These are phyloP conservation scores for Phialophora chinensis DNA, from an alignment of 2,329 filamentous ascomycete genomes.

Conservation along the genomic window DNA sequence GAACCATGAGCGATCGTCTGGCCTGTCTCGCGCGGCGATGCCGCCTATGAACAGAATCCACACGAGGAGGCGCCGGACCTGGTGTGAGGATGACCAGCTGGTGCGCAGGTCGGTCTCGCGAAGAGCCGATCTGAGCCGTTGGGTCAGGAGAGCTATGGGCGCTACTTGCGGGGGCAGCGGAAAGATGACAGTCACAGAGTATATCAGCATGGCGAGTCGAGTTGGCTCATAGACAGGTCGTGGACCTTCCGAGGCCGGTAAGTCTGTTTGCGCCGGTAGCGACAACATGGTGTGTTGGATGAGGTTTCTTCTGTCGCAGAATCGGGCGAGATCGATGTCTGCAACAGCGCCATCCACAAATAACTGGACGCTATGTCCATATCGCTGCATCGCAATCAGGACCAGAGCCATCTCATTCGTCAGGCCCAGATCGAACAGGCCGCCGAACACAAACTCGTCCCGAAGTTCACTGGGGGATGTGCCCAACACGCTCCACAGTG, in stretches of 20 bases:
- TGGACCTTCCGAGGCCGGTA: not conserved
- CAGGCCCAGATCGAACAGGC: slow-evolving; percentile 16
- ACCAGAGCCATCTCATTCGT: slow-evolving; percentile 12
- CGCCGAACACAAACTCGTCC: slow-evolving; percentile 15
- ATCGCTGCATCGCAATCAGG: slow-evolving; percentile 18
- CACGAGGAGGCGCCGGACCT: slow-evolving; percentile 13
- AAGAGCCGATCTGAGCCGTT: slow-evolving; percentile 14
- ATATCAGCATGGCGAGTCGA: slow-evolving; percentile 19
- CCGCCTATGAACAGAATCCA: slow-evolving; percentile 17
- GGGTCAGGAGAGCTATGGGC: slow-evolving; percentile 1
- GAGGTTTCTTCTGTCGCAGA: slow-evolving; percentile 21
- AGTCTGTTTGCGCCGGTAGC: slow-evolving; percentile 4
- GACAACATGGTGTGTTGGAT: slow-evolving; percentile 20
- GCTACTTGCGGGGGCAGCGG: slow-evolving; percentile 10
- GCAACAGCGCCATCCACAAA: slow-evolving; percentile 18
- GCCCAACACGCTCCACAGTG: slow-evolving; percentile 9
- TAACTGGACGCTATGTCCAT: slow-evolving; percentile 9
- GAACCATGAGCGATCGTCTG: slow-evolving; percentile 19
- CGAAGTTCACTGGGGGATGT: slow-evolving; percentile 9
- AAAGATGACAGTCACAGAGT: slow-evolving; percentile 21
- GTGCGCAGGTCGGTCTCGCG: slow-evolving; percentile 17
- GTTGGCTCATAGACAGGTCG: slow-evolving; percentile 19
- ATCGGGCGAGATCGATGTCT: slow-evolving; percentile 14
- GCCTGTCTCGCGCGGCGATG: slow-evolving; percentile 11
- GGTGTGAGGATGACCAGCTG: slow-evolving; percentile 14